phyloP scores from a whole-genome alignment of 495 filamentous ascomycete genomes.

The Annulohypoxylon maeteangense region DNA sequence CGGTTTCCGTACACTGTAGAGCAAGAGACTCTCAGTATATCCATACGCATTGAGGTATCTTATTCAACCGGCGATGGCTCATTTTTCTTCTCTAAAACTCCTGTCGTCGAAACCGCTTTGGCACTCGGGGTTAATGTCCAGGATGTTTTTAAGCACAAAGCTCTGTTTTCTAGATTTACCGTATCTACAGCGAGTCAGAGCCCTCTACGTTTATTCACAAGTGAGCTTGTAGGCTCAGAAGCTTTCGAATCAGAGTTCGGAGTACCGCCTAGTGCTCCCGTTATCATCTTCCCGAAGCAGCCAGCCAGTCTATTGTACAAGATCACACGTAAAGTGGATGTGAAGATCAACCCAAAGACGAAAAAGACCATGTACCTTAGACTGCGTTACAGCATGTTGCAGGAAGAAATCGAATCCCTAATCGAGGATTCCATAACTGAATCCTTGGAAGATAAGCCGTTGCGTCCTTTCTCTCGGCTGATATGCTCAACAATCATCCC shows the following conservation, averaged over 20 bases:
- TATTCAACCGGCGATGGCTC: slow-evolving; percentile 79
- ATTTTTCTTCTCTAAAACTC: slow-evolving; percentile 75
- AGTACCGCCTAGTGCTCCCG: slow-evolving; percentile 61
- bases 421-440: slow-evolving; percentile 52
- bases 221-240: slow-evolving; percentile 74
- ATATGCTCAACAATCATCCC: slow-evolving; percentile 61
- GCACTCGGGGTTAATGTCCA: slow-evolving; percentile 96
- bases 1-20: slow-evolving; percentile 88
- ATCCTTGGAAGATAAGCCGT: slow-evolving; percentile 53
- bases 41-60: slow-evolving; percentile 77
- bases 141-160: slow-evolving; percentile 87
- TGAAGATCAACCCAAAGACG: slow-evolving; percentile 48
- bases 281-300: slow-evolving; percentile 80
- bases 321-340: slow-evolving; percentile 63
- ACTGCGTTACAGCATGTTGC: slow-evolving; percentile 80
- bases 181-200: slow-evolving; percentile 79
- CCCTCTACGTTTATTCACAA: slow-evolving; percentile 78
- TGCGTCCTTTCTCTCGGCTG: slow-evolving; percentile 59
- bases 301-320: slow-evolving; percentile 86
- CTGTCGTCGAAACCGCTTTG: slow-evolving; percentile 72
- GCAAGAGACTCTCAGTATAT: slow-evolving; percentile 74
- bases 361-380: slow-evolving; percentile 71
- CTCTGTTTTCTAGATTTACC: slow-evolving; percentile 88
- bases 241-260: slow-evolving; percentile 73
- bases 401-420: slow-evolving; percentile 71